Conservation (phyloP, 164 flowering plant genomes). For the Protea cynaroides region DNA sequence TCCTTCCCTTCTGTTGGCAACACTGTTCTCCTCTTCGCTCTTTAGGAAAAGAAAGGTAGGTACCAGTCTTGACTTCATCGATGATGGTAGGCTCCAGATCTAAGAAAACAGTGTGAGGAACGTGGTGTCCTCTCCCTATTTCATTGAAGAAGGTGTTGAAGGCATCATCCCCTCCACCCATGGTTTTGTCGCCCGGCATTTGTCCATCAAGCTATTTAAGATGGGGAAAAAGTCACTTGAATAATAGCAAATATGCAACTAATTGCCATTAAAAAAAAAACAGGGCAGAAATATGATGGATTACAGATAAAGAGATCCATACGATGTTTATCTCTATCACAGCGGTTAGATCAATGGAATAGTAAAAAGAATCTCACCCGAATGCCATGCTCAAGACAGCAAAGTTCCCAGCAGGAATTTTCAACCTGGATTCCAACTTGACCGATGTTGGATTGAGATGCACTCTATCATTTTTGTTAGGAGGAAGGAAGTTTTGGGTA, state of each 20-base stretch:
- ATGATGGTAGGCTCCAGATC: conserved; percentile 43
- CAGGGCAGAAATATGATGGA: too few relatives aligned
- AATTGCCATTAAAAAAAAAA: too few relatives aligned
- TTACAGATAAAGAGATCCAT: conserved; percentile 2
- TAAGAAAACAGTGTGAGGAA: conserved; percentile 31
- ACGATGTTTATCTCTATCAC: conserved; percentile 29
- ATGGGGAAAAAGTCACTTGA: background rate
- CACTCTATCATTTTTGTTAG: conserved; percentile 20
- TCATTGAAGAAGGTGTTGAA: conserved; percentile 40
- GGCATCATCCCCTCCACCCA: conserved; percentile 31
- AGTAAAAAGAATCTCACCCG: conserved; percentile 30
- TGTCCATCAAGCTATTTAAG: conserved; percentile 15
- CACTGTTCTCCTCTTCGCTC: too few relatives aligned
- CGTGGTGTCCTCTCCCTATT: conserved; percentile 36
- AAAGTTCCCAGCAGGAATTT: too few relatives aligned
- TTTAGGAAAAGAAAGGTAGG: too few relatives aligned
- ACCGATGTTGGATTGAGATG: conserved; percentile 24
- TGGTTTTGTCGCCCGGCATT: conserved; percentile 20
- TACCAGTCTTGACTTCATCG: conserved; percentile 33
- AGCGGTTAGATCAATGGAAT: too few relatives aligned
- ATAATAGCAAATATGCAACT: background rate
- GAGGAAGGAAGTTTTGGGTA: too few relatives aligned
- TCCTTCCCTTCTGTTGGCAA: too few relatives aligned
- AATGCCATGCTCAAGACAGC: too few relatives aligned
- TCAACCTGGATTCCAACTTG: too few relatives aligned